These are phyloP conservation scores for Myxozyma monticola DNA, from an alignment of 805 yeast genomes.

Conservation along the genomic window DNA sequence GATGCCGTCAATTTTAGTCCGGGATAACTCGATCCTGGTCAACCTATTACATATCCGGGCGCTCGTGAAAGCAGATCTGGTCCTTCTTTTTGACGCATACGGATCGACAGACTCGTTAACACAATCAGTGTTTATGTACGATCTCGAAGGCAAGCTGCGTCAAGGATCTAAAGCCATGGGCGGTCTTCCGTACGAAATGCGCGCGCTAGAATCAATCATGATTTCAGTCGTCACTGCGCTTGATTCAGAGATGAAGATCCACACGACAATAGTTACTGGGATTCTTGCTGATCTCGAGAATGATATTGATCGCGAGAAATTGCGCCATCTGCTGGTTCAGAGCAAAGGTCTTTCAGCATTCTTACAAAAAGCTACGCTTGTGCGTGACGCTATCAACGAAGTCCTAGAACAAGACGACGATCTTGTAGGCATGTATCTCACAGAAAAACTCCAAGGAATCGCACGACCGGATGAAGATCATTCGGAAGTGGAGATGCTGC, in stretches of 20 bases:
- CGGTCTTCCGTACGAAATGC: slow-evolving; percentile 78
- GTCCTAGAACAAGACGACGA: slow-evolving; percentile 85
- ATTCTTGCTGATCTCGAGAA: slow-evolving; percentile 76
- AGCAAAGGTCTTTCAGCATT: slow-evolving; percentile 83
- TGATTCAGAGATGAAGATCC: slow-evolving; percentile 84
- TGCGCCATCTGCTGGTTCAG: slow-evolving; percentile 76
- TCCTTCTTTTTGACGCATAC: slow-evolving; percentile 79
- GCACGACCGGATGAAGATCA: slow-evolving; percentile 53
- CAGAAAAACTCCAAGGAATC: slow-evolving; percentile 53
- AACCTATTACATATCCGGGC: slow-evolving; percentile 89
- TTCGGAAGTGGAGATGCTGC: slow-evolving; percentile 81
- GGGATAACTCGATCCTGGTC: slow-evolving; percentile 73
- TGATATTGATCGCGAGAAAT: slow-evolving; percentile 74
- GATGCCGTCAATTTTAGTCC: slow-evolving; percentile 83
- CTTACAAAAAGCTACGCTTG: slow-evolving; percentile 76
- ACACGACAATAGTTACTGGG: slow-evolving; percentile 70
- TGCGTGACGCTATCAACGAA: slow-evolving; percentile 82
- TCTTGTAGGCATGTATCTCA: slow-evolving; percentile 74
- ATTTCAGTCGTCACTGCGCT: slow-evolving; percentile 76
- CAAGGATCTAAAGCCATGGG: slow-evolving; percentile 39
- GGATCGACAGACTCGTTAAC: slow-evolving; percentile 56
- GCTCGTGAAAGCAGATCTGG: slow-evolving; percentile 73
- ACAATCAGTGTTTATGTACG: slow-evolving; percentile 76
- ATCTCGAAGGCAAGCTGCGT: slow-evolving; percentile 68
- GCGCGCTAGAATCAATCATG: slow-evolving; percentile 86